A percentile compares a stretch with the other conserved stretches of the same genome.
Evolutionary conservation across 1,139 yeast species (phyloP).

Genomic region (Pneumocystis wakefieldiae): DNA sequence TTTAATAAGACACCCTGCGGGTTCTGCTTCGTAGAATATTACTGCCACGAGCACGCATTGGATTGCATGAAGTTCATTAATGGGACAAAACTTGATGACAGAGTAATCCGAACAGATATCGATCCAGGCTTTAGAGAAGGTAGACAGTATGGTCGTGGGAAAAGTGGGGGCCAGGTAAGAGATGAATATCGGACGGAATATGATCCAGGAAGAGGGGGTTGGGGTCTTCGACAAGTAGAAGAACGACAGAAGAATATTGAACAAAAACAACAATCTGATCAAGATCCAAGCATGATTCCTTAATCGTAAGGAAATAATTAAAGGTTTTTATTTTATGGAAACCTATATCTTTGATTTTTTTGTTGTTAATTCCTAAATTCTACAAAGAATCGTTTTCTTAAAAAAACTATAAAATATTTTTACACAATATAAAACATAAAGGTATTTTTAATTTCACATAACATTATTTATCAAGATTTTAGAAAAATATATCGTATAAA

Average conservation of each 20-base stretch:
- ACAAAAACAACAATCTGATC: neutral
- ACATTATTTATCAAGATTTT: no score
- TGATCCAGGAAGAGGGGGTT: slow-evolving; percentile 46
- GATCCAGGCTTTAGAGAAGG: slow-evolving; percentile 95
- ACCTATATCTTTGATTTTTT: neutral
- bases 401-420: no score
- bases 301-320: neutral
- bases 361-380: neutral
- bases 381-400: no score
- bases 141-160: slow-evolving; percentile 85
- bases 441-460: no score
- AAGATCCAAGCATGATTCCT: neutral
- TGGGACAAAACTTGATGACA: slow-evolving; percentile 69
- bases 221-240: slow-evolving; percentile 21
- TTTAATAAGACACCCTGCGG: slow-evolving; percentile 88
- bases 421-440: no score
- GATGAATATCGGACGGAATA: slow-evolving; percentile 43
- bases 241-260: neutral
- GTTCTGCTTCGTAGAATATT: slow-evolving; percentile 76
- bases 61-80: slow-evolving; percentile 69
- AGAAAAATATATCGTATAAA: no score
- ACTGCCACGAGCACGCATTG: slow-evolving; percentile 51
- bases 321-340: neutral
- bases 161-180: slow-evolving; percentile 71
- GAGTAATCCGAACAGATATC: slow-evolving; percentile 63